phyloP scores from a whole-genome alignment of 345 rosid genomes.

The Moricandia arvensis region DNA sequence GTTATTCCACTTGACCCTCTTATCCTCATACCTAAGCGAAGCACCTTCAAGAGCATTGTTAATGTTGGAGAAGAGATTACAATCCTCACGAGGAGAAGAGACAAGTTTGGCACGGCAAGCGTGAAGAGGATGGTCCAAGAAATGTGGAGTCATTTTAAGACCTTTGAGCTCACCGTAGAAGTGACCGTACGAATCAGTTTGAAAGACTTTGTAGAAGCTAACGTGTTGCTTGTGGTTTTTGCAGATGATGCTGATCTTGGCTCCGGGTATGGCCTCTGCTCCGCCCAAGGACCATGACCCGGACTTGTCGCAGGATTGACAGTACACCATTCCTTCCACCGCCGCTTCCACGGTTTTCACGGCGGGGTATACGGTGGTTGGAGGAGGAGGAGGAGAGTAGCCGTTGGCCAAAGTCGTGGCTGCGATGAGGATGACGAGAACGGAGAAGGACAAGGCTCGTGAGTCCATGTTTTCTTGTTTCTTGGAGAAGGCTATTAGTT shows the following conservation, averaged over 20 bases:
- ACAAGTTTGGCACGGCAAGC: constrained; percentile 75
- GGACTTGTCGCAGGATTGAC: constrained; percentile 63
- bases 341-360: constrained; percentile 48
- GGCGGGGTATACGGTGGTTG: constrained; percentile 33
- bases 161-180: constrained; percentile 75
- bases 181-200: constrained; percentile 58
- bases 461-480: constrained; percentile 21
- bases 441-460: constrained; percentile 24
- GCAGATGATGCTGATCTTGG: constrained; percentile 73
- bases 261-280: constrained; percentile 68
- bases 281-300: constrained; percentile 72
- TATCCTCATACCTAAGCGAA: constrained; percentile 55
- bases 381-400: constrained; percentile 18
- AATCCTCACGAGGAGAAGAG: constrained; percentile 59
- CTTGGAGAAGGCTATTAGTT: neutral
- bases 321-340: constrained; percentile 84
- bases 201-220: constrained; percentile 60
- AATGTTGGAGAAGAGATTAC: constrained; percentile 67
- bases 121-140: constrained; percentile 82
- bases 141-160: constrained; percentile 39
- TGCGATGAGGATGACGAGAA: constrained; percentile 35
- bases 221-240: constrained; percentile 53
- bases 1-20: constrained; percentile 42
- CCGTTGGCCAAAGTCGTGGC: constrained; percentile 30
- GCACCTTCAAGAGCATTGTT: constrained; percentile 73